Evolutionary conservation across 2,329 filamentous ascomycete genomes (phyloP), one percentile per base, ranked within the genome.

Genomic region (Berkeleyomyces rouxiae): DNA sequence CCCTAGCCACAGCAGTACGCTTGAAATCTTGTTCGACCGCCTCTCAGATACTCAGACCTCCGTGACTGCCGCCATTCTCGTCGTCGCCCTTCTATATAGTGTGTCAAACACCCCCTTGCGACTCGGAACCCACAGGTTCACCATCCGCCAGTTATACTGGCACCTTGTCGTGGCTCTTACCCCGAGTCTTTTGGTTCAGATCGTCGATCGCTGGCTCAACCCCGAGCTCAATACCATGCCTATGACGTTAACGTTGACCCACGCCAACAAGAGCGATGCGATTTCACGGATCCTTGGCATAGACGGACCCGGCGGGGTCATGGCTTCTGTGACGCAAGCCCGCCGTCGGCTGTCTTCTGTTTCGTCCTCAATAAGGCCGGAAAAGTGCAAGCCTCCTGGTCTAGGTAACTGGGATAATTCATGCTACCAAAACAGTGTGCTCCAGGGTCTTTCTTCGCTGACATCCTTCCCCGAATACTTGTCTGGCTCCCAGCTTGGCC

Each of bases 371-470:
- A 59, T 64, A 16, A 57, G 37, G 9, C 44, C 58, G 31, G 58
- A 65, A 42, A 40, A 44, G 16, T 47, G 44, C 58, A 65, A 73
- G 40, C 87, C 78, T 59, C 79, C 77, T 1, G 93, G 93, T 0
- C 75, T 97, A 61, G 90, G 89, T 7, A 99, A 99, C 71, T 86
- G 85, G 75, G 89, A 95, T 75, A 96, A 96, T 71, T 96, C 90
- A 1, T 97, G 93, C 76, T 99, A 95, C 72, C 93, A 97, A 73
- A 99, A 99, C 73, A 96, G 91, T 70, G 86, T 96, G 23, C 82
- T 99, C 9, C 90, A 96, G 72, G 85, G 86, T 5, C 76, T 97
- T 49, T 85, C 91, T 1, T 86, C 91, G 3, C 77, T 97, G 39
- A 79, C 81, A 16, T 81, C 85, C 3, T 76, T 97, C 39, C 80